phyloP scores from a whole-genome alignment of 2,329 filamentous ascomycete genomes.

The Colletotrichum musae region DNA sequence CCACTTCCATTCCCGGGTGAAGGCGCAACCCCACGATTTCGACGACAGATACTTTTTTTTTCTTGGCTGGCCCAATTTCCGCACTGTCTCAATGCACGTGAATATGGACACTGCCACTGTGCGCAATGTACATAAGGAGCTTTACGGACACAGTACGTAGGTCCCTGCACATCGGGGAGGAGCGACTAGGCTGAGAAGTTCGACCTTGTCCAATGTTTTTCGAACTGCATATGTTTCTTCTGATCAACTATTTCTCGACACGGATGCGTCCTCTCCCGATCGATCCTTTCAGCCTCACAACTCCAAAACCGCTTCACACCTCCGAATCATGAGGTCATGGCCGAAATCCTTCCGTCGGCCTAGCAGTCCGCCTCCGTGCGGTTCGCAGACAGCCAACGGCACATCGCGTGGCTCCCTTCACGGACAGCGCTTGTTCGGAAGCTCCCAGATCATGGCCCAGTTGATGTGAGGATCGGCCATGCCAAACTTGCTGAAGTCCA shows the following conservation, averaged over 20 bases:
- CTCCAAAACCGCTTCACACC: neutral
- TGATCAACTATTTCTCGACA: neutral
- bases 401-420: neutral
- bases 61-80: neutral
- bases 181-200: neutral
- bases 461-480: constrained; percentile 14
- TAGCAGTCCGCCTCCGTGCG: neutral
- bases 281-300: constrained; percentile 12
- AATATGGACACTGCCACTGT: neutral
- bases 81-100: neutral
- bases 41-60: neutral
- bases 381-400: no score
- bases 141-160: neutral
- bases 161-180: constrained; percentile 11
- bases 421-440: constrained; percentile 29
- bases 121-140: fast-evolving
- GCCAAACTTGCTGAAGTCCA: constrained; percentile 35
- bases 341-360: neutral
- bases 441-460: constrained; percentile 42
- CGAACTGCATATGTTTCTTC: neutral
- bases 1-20: neutral
- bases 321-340: constrained; percentile 8
- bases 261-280: constrained; percentile 2
- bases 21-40: constrained; percentile 3
- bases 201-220: neutral